Conservation (phyloP, 306 rosid genomes). For the Trifolium fragiferum region DNA sequence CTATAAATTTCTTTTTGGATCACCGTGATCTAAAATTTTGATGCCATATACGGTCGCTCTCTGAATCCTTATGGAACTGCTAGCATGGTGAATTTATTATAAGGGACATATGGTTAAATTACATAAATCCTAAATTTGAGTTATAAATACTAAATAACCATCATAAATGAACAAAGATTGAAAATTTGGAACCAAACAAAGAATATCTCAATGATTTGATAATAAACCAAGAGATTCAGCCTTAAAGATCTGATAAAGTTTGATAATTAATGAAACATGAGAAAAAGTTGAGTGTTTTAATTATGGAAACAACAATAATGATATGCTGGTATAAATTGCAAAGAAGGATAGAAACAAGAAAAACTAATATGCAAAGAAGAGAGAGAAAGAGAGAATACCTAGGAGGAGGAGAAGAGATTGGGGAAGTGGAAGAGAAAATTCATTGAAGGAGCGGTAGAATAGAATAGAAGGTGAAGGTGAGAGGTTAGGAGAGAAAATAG, state of each 20-base stretch:
- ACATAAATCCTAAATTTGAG: not conserved
- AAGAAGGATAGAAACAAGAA: not conserved
- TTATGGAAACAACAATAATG: not conserved
- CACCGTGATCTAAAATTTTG: no score
- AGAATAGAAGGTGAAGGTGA: not conserved
- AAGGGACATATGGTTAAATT: not conserved
- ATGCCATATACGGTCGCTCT: no score
- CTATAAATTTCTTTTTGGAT: no score
- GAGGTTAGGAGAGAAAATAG: not conserved
- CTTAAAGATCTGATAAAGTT: slow-evolving; percentile 16
- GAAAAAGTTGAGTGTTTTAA: not conserved
- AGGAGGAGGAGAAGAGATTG: no score
- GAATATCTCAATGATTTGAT: not conserved
- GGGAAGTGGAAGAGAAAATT: slow-evolving; percentile 4
- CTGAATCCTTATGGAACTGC: no score
- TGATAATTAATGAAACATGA: slow-evolving; percentile 6
- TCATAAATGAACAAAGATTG: slow-evolving; percentile 13
- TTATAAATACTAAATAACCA: not conserved
- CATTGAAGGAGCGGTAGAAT: not conserved
- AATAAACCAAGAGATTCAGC: not conserved
- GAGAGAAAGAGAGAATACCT: slow-evolving; percentile 26
- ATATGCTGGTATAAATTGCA: not conserved
- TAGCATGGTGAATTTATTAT: not conserved
- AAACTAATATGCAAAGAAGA: not conserved
- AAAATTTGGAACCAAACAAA: not conserved